Percentiles rank a stretch among this genome's conserved stretches.
Conservation (phyloP, 176 grass and related monocot species). For the Leersia perrieri region DNA sequence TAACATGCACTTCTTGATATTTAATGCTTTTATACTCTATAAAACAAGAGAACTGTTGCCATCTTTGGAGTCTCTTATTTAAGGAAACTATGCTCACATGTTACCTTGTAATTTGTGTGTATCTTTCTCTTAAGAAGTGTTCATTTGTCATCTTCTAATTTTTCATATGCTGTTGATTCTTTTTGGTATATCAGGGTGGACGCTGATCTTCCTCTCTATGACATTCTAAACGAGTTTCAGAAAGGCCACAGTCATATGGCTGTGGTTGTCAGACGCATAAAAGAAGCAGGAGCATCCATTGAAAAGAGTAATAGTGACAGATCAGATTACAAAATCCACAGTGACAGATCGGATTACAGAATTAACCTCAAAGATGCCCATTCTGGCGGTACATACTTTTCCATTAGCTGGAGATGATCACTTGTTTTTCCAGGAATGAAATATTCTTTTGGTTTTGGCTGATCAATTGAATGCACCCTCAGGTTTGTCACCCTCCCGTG, state of each 20-base stretch:
- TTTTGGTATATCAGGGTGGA: conserved; percentile 62
- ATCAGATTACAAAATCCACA: conserved; percentile 59
- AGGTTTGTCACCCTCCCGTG: conserved; percentile 51
- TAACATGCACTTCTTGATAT: neutral
- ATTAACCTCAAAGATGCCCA: conserved; percentile 45
- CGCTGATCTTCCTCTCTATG: conserved; percentile 96
- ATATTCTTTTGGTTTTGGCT: conserved; percentile 31
- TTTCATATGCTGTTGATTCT: conserved; percentile 16
- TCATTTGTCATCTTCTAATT: conserved; percentile 17
- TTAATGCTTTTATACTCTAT: neutral
- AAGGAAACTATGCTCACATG: neutral
- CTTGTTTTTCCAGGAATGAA: conserved; percentile 27
- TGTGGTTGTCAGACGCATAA: conserved; percentile 78
- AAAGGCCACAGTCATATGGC: conserved; percentile 99
- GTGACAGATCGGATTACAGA: conserved; percentile 46
- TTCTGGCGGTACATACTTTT: conserved; percentile 49
- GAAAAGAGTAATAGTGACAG: conserved; percentile 52
- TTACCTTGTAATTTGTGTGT: neutral
- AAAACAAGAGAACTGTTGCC: neutral
- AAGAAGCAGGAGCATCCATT: conserved; percentile 37
- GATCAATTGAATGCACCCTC: conserved; percentile 45
- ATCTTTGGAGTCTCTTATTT: neutral
- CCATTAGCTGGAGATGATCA: conserved; percentile 8
- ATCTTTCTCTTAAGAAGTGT: conserved; percentile 4
- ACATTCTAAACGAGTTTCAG: conserved; percentile 99